Evolutionary conservation across 495 filamentous ascomycete genomes (phyloP), one percentile per base, ranked within the genome.

Genomic region (Penicillium nucicola): DNA sequence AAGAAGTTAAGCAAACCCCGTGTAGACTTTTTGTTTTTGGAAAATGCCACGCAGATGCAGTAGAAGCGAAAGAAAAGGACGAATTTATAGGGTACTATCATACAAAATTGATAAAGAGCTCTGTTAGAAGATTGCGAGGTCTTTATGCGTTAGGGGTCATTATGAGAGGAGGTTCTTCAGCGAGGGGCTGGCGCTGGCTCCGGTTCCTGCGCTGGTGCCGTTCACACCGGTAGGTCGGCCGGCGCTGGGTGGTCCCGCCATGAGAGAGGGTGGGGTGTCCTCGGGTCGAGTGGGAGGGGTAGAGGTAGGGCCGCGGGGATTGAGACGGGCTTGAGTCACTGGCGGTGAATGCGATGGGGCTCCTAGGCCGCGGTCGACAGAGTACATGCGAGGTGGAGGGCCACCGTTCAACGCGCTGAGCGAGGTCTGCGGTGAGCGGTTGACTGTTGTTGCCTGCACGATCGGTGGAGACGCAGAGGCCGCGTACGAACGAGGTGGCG

Each of bases 101-200:
- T 65, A 65, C 62, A 65, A 65, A 35, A 38, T 47, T 48, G 25
- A 43, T 32, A 30, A 45, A 35, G 38, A 42, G 25, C 38, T 25
- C 17, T 25, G 28, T 5, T 8, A 28, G 5, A 8, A 8, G 5
- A 47, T 33, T 45, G 22, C 19, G 44, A 28, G 39, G 25, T 46
- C 41, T 22, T 52, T 50, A 35, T 34, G 41, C 14, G 25, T 22
- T 33, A 2, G 20, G 15, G 18, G 25, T 53, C 17, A 52, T 72
- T 64, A 89, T 25, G 83, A 87, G 30, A 91, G 76, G 45, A 92
- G 65, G 59, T 92, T 90, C 55, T 84, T 81, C 50, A 92, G 61
- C 20, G 86, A 90, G 12, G 87, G 86, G 54, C 84, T 90, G 30
- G 86, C 85, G 50, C 88, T 92, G 5, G 88, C 87, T 3, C 71